Base-by-base conservation (phyloP, 2,329 filamentous ascomycete species). In the Colletotrichum sp. region DNA sequence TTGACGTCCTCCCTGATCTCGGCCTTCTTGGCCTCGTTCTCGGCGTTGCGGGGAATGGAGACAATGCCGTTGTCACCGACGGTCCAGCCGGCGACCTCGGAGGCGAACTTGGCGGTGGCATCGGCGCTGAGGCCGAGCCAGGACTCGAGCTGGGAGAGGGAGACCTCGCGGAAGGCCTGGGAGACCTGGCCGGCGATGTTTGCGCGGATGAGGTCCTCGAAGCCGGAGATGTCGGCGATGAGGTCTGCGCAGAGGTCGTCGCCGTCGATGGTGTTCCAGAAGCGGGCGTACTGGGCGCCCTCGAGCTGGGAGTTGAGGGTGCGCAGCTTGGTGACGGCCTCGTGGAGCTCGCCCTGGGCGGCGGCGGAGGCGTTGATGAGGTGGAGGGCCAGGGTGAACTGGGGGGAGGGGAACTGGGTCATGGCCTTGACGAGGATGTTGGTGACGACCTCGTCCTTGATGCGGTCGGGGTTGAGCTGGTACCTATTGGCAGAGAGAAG, bases 341-440 rank as follows among this genome's bases (percentile, higher is more conserved):
- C 97, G 81, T 94, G 92, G 78, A 99, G 93, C 78, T 96, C 94
- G 81, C 91, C 92, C 16, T 91, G 90, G 75, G 88, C 89, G 77
- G 89, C 87, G 70, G 91, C 91, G 79, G 96, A 93, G 63, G 96
- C 94, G 78, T 96, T 95, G 83, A 99, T 96, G 79, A 99, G 95
- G 84, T 98, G 95, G 77, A 99, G 93, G 82, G 94, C 94, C 82
- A 99, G 95, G 81, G 93, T 94, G 92, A 99, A 99, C 86, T 99
- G 96, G 60, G 97, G 93, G 24, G 95, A 96, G 79, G 97, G 97
- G 90, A 99, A 99, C 88, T 98, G 95, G 80, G 96, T 98, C 84
- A 99, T 93, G 80, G 96, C 92, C 91, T 99, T 99, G 90, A 98
- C 96, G 85, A 99, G 95, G 88, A 99, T 94, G 91, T 99, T 99